These are phyloP conservation scores for Butyriboletus loyo DNA, from an alignment of 768 basidiomycete genomes.

Conservation along the genomic window DNA sequence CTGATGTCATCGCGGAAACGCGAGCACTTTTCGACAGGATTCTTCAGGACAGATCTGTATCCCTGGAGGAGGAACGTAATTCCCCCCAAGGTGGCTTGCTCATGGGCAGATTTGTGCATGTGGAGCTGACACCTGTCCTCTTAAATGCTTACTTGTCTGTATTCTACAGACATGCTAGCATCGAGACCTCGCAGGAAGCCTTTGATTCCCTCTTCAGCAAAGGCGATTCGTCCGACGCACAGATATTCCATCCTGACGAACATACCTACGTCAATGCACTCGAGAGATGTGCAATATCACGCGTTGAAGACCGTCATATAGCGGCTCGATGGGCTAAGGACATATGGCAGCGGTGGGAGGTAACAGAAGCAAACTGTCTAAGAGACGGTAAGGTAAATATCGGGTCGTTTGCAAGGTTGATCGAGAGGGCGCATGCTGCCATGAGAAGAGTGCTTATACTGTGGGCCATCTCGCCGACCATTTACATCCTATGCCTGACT, in stretches of 20 bases:
- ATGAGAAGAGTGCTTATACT: slow-evolving; percentile 63
- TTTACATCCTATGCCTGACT: not conserved
- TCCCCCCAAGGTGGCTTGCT: slow-evolving; percentile 6
- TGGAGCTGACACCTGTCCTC: slow-evolving; percentile 58
- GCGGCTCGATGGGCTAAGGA: slow-evolving; percentile 54
- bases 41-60: slow-evolving; percentile 38
- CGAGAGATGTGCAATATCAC: slow-evolving; percentile 54
- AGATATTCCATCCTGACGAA: slow-evolving; percentile 44
- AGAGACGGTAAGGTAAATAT: slow-evolving; percentile 22
- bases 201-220: slow-evolving; percentile 53
- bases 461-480: slow-evolving; percentile 40
- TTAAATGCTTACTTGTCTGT: slow-evolving; percentile 82
- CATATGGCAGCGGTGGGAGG: slow-evolving; percentile 66
- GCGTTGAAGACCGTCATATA: slow-evolving; percentile 42
- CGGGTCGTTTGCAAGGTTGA: slow-evolving; percentile 39
- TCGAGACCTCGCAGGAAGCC: slow-evolving; percentile 46
- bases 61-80: not conserved
- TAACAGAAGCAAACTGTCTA: slow-evolving; percentile 40
- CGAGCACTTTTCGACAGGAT: slow-evolving; percentile 63
- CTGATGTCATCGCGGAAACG: slow-evolving; percentile 72
- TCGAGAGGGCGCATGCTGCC: slow-evolving; percentile 68
- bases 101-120: slow-evolving; percentile 49
- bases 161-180: slow-evolving; percentile 54
- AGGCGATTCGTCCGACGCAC: slow-evolving; percentile 3
- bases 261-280: slow-evolving; percentile 63